Evolutionary conservation across 2,329 filamentous ascomycete genomes (phyloP).

Genomic region (Neonectria punicea): DNA sequence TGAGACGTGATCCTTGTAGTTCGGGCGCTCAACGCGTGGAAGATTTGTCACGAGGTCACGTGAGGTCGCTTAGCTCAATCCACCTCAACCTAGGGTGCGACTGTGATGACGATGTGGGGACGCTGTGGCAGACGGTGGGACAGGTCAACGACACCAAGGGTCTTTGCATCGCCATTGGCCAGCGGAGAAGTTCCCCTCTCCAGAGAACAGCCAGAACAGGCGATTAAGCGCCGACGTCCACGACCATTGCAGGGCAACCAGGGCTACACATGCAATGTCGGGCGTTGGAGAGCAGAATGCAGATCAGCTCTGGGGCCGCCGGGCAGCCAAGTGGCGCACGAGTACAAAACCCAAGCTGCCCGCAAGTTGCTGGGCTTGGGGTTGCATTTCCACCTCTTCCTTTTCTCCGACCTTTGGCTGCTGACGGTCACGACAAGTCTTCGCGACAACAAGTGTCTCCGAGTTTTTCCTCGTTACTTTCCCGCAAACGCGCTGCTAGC

Average conservation of each 20-base stretch:
- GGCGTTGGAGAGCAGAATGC: constrained; percentile 35
- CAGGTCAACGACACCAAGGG: constrained; percentile 40
- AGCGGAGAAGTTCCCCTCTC: constrained; percentile 36
- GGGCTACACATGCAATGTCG: constrained; percentile 40
- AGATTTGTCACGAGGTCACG: constrained; percentile 40
- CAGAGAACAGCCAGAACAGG: constrained; percentile 37
- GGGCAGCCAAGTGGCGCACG: constrained; percentile 36
- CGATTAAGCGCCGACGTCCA: constrained; percentile 46
- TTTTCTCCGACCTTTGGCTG: constrained; percentile 2
- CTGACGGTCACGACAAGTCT: background rate
- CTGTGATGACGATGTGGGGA: constrained; percentile 39
- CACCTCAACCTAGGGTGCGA: background rate
- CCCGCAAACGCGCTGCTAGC: constrained; percentile 7
- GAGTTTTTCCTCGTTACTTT: background rate
- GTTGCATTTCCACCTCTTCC: constrained; percentile 13
- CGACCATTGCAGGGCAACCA: constrained; percentile 32
- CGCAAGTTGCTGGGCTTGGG: constrained; percentile 31
- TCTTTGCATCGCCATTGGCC: constrained; percentile 38
- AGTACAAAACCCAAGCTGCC: constrained; percentile 41
- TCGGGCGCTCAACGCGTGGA: constrained; percentile 29
- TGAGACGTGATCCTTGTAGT: constrained; percentile 35
- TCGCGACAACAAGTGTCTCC: constrained; percentile 24
- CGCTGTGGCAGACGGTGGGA: constrained; percentile 38
- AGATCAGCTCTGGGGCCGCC: constrained; percentile 32
- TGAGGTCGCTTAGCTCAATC: constrained; percentile 14